Percentiles rank a stretch among this genome's conserved stretches.
phyloP scores from a whole-genome alignment of 306 rosid species.

The Glycine tomentella region DNA sequence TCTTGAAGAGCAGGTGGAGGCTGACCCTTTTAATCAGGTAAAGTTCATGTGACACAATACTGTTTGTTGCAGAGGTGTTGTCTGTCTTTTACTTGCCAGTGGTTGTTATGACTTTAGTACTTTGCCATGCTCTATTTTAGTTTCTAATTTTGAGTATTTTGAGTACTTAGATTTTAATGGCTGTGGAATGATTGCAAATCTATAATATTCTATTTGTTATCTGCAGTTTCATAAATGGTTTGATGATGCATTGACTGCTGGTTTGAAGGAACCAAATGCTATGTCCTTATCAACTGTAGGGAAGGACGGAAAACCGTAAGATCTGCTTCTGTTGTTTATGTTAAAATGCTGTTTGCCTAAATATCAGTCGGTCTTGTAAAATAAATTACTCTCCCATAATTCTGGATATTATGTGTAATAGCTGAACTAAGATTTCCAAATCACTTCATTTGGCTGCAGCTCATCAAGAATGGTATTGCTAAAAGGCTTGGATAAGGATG shows the following conservation, averaged over 20 bases:
- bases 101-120: slow-evolving; percentile 30
- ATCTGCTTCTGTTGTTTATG: slow-evolving; percentile 41
- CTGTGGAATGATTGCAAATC: slow-evolving; percentile 12
- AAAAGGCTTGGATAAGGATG: slow-evolving; percentile 85
- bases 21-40: slow-evolving; percentile 87
- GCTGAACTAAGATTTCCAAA: slow-evolving; percentile 44
- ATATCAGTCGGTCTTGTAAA: slow-evolving; percentile 22
- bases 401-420: slow-evolving; percentile 37
- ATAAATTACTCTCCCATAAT: slow-evolving; percentile 7
- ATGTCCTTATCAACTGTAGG: slow-evolving; percentile 93
- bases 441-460: slow-evolving; percentile 61
- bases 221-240: slow-evolving; percentile 93
- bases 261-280: slow-evolving; percentile 94
- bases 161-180: slow-evolving; percentile 15
- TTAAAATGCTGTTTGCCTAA: slow-evolving; percentile 35
- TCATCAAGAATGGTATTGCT: slow-evolving; percentile 93
- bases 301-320: slow-evolving; percentile 84
- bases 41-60: slow-evolving; percentile 22
- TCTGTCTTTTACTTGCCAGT: slow-evolving; percentile 13
- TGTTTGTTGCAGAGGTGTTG: slow-evolving; percentile 21
- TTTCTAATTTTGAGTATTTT: slow-evolving; percentile 30
- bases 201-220: slow-evolving; percentile 39
- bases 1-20: slow-evolving; percentile 77
- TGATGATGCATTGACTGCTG: slow-evolving; percentile 79
- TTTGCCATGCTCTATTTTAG: slow-evolving; percentile 40